Evolutionary conservation across 768 basidiomycete genomes (phyloP), one percentile per base, ranked within the genome.

Genomic region (Holtermannia corniformis): DNA sequence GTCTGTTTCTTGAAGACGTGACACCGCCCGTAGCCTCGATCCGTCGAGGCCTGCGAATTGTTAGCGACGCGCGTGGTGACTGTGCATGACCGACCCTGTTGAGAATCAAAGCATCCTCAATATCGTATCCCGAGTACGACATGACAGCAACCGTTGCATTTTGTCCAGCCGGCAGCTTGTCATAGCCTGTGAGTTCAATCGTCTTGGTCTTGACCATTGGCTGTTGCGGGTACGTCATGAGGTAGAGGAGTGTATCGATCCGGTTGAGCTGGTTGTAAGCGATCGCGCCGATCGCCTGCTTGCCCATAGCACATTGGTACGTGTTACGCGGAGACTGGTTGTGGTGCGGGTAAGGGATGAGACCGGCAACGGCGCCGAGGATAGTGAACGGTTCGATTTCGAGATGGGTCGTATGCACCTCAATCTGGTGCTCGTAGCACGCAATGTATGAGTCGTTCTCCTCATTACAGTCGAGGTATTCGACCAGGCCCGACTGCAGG

Each of bases 191-290:
- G 49, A 99, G 74, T 70, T 99, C 95, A 52, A 97, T 99, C 1
- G 95, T 95, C 73, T 91, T 92, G 4, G 95, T 95, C 74, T 97
- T 96, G 56, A 96, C 92, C 93, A 99, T 95, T 2, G 95, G 95
- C 64, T 96, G 89, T 68, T 99, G 95, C 21, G 95, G 95, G 63
- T 99, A 99, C 10, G 96, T 91, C 28, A 88, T 86, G 47, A 99
- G 79, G 74, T 99, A 99, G n/a, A 99, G 78, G 37, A 99, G 79
- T 0, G 95, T 99, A 72, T 99, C 95, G 68, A 99, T 97, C 43
- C 95, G 82, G 67, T 90, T 89, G 60, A 96, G 82, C 72, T 99
- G 95, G 71, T 97, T 99, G 74, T 92, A 95, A 0, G 84, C 93
- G 56, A 99, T 99, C 12, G 92, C 92, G 20, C 95, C 95, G 58